Conservation (phyloP, 108 stramenopile genomes). For the Craspedostauros australis region DNA sequence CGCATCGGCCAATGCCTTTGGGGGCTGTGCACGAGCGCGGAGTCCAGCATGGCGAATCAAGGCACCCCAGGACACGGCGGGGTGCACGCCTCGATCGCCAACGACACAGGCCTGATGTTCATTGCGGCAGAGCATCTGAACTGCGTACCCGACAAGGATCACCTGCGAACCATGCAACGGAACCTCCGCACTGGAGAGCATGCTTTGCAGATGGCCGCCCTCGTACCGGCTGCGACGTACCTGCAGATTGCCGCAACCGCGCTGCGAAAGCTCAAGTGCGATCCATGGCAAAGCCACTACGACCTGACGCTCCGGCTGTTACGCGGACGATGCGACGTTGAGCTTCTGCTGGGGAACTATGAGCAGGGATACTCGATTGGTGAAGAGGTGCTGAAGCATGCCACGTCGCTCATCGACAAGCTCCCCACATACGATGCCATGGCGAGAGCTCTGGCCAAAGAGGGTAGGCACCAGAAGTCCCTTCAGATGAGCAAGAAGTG, state of each 20-base stretch:
- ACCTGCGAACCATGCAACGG: too few relatives aligned
- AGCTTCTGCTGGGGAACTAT: constrained; percentile 21
- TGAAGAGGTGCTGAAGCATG: constrained; percentile 3
- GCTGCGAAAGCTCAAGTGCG: constrained; percentile 1
- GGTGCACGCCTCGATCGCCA: too few relatives aligned
- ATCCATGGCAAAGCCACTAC: constrained; percentile 29
- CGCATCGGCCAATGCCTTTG: constrained; percentile 35
- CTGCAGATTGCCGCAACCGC: constrained; percentile 14
- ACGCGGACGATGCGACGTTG: constrained; percentile 9
- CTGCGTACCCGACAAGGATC: too few relatives aligned
- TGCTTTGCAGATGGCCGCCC: constrained; percentile 14
- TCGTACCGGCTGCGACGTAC: constrained; percentile 22
- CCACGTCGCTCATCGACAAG: constrained; percentile 14
- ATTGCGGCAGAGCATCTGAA: constrained; percentile 27
- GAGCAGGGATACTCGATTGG: constrained; percentile 9
- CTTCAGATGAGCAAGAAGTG: too few relatives aligned
- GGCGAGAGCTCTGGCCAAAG: constrained; percentile 12
- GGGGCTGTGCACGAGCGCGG: too few relatives aligned
- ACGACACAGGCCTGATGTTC: constrained; percentile 37
- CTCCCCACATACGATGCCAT: constrained; percentile 14
- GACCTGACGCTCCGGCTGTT: constrained; percentile 22
- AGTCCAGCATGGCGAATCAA: too few relatives aligned
- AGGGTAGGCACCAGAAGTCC: constrained; percentile 13
- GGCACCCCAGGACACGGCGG: too few relatives aligned
- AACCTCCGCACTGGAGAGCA: constrained; percentile 24